Evolutionary conservation across 129 eudicot species (phyloP), one percentile per base, ranked within the genome.

Genomic region (Tanacetum coccineum): DNA sequence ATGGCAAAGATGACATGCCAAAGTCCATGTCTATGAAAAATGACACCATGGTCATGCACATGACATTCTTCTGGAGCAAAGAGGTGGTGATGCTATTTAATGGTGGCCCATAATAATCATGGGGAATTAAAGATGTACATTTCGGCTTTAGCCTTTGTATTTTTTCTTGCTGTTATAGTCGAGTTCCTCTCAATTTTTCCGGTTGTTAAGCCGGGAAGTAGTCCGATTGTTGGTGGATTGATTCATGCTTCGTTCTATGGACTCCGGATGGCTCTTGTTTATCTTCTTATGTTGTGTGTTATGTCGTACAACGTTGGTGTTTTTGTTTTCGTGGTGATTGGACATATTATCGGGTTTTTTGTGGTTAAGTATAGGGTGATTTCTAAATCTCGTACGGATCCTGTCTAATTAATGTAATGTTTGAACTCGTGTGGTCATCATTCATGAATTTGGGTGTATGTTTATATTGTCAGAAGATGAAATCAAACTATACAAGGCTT

Each of bases 241-340:
- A 55, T 67, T 56, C 78, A 79, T 53, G 74, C 88, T 12, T 54
- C 15, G n/a, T 70, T 84, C 42, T 70, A 84, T 60, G 86, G 77
- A 11, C 32, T 87, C 10, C 81, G 86, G 0, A 85, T 76, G 78
- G 87, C 71, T n/a, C 71, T 88, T 32, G 79, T 75, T 48, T 88
- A 88, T 70, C 42, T 82, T 52, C 77, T 88, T 19, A 88, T 88
- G 96, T 77, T 88, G 28, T 68, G 84, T n/a, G 96, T 88, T 28
- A 88, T 85, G 96, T 84, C 87, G 1, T 88, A 77, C 62, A 88
- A 88, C 6, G 61, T 80, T 63, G 96, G 96, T 14, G 74, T 88
- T 14, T 80, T 88, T 42, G 62, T 82, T 28, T 77, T 65, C 1
- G 87, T 83, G 30, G 84, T 85, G 39, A 81, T 57, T 15, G 88